These are phyloP conservation scores for Rutstroemia sp. DNA, from an alignment of 2,329 filamentous ascomycete species.

Conservation along the genomic window DNA sequence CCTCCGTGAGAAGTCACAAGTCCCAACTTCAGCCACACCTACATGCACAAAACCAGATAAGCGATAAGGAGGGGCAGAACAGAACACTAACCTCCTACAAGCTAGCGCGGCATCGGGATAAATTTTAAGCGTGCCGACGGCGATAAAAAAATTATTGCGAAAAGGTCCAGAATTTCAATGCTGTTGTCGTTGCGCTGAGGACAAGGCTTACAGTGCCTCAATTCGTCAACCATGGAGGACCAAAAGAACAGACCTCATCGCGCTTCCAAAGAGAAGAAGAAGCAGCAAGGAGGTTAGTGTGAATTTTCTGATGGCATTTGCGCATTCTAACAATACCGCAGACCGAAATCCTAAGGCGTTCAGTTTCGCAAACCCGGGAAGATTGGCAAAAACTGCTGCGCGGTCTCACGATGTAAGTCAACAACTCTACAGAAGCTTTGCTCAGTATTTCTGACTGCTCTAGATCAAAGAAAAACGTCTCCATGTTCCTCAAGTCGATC, in stretches of 20 bases:
- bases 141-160: background rate
- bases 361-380: conserved; percentile 30
- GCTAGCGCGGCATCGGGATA: background rate
- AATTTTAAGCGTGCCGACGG: background rate
- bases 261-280: conserved; percentile 84
- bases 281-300: conserved; percentile 51
- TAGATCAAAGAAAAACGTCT: conserved; percentile 91
- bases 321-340: conserved; percentile 13
- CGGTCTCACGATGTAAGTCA: conserved; percentile 45
- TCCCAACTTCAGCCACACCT: no score
- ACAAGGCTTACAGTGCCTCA: background rate
- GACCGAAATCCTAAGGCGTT: conserved; percentile 32
- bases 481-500: conserved; percentile 93
- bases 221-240: conserved; percentile 56
- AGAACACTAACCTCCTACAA: background rate
- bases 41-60: background rate
- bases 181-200: background rate
- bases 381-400: conserved; percentile 34
- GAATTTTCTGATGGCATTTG: background rate
- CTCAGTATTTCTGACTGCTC: conserved; percentile 8
- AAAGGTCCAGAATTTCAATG: background rate
- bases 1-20: background rate
- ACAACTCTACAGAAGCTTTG: background rate
- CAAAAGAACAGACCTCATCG: conserved; percentile 82
- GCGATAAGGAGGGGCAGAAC: background rate